These are phyloP conservation scores for Fusarium abutilonis DNA, from an alignment of 2,329 filamentous ascomycete genomes.

Conservation along the genomic window DNA sequence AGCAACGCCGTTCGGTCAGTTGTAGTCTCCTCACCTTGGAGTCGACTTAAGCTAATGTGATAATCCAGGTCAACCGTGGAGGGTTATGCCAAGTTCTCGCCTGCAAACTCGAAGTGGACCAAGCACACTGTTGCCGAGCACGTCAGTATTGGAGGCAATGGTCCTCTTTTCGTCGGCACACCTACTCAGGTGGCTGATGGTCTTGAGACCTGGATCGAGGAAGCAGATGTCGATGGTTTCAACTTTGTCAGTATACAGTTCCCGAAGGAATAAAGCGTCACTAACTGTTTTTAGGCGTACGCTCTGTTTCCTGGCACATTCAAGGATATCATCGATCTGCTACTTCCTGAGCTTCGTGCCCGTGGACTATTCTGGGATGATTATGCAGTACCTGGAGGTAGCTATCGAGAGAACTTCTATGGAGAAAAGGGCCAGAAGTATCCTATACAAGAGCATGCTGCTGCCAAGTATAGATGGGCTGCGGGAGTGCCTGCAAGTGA, in stretches of 20 bases:
- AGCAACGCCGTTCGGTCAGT: constrained; percentile 66
- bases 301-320: constrained; percentile 74
- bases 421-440: constrained; percentile 59
- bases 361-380: constrained; percentile 67
- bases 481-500: constrained; percentile 38
- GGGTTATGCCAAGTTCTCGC: constrained; percentile 64
- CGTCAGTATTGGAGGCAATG: constrained; percentile 73
- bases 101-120: constrained; percentile 74
- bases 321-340: constrained; percentile 71
- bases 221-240: constrained; percentile 79
- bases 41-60: neutral
- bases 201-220: constrained; percentile 72
- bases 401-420: constrained; percentile 70
- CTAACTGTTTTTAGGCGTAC: constrained; percentile 59
- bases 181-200: constrained; percentile 71
- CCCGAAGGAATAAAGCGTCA: fast-evolving
- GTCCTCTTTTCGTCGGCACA: constrained; percentile 72
- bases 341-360: constrained; percentile 70
- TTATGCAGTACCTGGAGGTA: constrained; percentile 65
- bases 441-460: constrained; percentile 62
- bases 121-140: constrained; percentile 75
- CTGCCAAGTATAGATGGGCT: constrained; percentile 58
- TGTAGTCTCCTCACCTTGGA: fast-evolving
- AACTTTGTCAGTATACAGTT: constrained; percentile 67
- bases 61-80: constrained; percentile 61